Base-by-base conservation (phyloP, 495 filamentous ascomycete species). In the Arthonia radiata region DNA sequence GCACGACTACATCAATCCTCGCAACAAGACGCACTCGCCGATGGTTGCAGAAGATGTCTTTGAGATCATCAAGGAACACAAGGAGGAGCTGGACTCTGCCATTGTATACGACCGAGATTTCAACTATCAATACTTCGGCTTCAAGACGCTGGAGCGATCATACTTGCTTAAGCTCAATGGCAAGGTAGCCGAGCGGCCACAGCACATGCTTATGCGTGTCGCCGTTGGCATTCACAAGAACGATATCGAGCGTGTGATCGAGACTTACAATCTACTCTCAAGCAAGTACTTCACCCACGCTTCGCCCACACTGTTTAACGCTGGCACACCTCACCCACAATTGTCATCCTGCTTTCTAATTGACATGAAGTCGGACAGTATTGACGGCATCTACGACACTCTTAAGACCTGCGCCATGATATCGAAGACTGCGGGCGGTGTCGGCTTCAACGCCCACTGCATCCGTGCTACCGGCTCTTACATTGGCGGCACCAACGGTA, bases 121-220 rank as follows among this genome's bases (percentile, higher is more conserved):
- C 64, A 93, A 94, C 61, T 97, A 97, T 57, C 90, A 97, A 57
- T 97, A 80, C 57, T 97, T 97, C 32, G 86, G 86, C 31, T 97
- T 97, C 71, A 97, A 97, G 67, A 97, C 86, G 2, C 61, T 97
- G 22, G 86, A 97, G 59, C 71, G 86, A 27, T 94, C 86, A 44
- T 97, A 97, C 42, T 70, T 97, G 14, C 66, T 97, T 17, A 76
- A 81, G 30, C 70, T 91, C 31, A 61, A 92, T 37, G 82, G 80
- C 36, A 82, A 86, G 49, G 73, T 94, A 41, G 82, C 79, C 4
- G 86, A 97, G 59, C 66, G 86, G 36, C 86, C 86, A 25, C 86
- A 97, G 50, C 86, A 97, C 53, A 75, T 94, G 78, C 78, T 97
- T 42, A 97, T 97, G 86, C 78, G 86, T 55, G 86, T 97, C 22